These are phyloP conservation scores for Litchi chinensis DNA, from an alignment of 345 rosid genomes.

Conservation along the genomic window DNA sequence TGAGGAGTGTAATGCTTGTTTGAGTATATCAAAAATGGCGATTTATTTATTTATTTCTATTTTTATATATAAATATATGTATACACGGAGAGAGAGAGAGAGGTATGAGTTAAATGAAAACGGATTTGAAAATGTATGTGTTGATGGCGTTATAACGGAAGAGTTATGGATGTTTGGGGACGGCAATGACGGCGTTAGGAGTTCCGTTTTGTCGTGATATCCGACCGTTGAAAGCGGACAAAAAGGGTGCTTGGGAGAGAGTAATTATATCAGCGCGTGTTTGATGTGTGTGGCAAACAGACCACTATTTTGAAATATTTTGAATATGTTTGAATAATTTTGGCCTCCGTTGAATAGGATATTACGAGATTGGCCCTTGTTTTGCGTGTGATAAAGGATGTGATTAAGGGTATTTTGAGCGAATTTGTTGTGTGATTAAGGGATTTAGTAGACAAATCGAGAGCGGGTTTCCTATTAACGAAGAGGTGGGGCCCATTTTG, in stretches of 20 bases:
- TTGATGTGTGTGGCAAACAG: not conserved
- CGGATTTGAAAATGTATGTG: not conserved
- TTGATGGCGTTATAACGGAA: not conserved
- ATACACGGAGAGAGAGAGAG: not conserved
- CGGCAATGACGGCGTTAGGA: slow-evolving; percentile 31
- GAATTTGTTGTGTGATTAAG: not conserved
- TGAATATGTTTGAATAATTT: slow-evolving; percentile 7
- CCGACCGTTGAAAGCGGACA: slow-evolving; percentile 42
- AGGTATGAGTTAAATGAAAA: not conserved
- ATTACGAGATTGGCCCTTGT: slow-evolving; percentile 13
- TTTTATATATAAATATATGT: not conserved
- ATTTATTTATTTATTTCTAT: slow-evolving; percentile 17
- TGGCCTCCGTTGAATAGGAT: slow-evolving; percentile 6
- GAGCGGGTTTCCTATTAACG: slow-evolving; percentile 13
- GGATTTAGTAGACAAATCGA: not conserved
- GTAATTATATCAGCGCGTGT: not conserved
- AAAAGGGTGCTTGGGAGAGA: slow-evolving; percentile 5
- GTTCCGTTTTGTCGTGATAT: slow-evolving; percentile 26
- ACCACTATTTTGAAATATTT: slow-evolving; percentile 15
- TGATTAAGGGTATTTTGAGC: not conserved
- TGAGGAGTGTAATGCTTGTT: not conserved
- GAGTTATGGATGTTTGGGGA: not conserved
- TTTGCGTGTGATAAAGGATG: not conserved
- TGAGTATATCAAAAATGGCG: not conserved
- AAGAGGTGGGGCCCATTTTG: not conserved